phyloP scores from a whole-genome alignment of 371 early-diverging fungal species.

The Nematocida sp. region DNA sequence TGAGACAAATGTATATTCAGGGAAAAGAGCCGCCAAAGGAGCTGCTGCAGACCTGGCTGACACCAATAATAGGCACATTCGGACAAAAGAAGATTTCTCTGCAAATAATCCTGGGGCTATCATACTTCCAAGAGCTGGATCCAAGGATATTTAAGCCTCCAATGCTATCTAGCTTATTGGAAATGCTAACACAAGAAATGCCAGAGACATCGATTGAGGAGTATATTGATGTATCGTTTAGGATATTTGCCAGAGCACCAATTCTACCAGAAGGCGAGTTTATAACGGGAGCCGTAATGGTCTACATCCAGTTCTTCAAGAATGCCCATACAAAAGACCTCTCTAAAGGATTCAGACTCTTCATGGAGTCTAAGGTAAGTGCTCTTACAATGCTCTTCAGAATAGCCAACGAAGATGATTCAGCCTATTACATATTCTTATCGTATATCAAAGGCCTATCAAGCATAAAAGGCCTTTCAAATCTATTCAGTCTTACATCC shows the following conservation, averaged over 20 bases:
- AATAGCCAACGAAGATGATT: slow-evolving; percentile 44
- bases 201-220: not conserved
- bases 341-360: slow-evolving; percentile 5
- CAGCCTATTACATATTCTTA: slow-evolving; percentile 39
- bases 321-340: not conserved
- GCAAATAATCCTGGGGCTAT: slow-evolving; percentile 27
- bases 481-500: not conserved
- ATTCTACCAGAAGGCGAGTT: slow-evolving; percentile 32
- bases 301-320: slow-evolving; percentile 38
- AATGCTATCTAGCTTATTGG: slow-evolving; percentile 19
- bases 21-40: slow-evolving; percentile 43
- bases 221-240: slow-evolving; percentile 3
- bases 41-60: slow-evolving; percentile 39
- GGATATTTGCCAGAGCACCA: slow-evolving; percentile 30
- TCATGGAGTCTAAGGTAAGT: slow-evolving; percentile 6
- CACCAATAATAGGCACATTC: slow-evolving; percentile 30
- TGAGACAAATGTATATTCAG: slow-evolving; percentile 47
- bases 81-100: slow-evolving; percentile 32
- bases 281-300: slow-evolving; percentile 4
- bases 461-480: not conserved
- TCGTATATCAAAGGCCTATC: not conserved
- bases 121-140: slow-evolving; percentile 32
- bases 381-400: slow-evolving; percentile 13
- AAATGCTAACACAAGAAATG: not conserved
- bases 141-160: slow-evolving; percentile 28